Percentiles rank a stretch among this genome's conserved stretches.
Conservation (phyloP, 148 eudicot genomes). For the Rhododendron henanense region DNA sequence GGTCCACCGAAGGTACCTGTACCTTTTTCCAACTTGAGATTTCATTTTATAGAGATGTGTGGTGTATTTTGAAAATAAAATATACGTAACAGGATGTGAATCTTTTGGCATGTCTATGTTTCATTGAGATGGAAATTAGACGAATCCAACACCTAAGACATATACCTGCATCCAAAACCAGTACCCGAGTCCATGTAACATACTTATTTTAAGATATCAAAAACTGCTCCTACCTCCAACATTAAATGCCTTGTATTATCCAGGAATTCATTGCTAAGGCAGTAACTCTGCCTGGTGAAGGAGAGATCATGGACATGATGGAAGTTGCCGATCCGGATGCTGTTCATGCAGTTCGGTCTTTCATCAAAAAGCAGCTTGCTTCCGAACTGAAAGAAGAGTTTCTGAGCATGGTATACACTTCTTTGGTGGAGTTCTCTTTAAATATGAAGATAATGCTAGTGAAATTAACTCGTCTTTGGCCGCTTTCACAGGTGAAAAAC, state of each 20-base stretch:
- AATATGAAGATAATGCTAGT: conserved; percentile 1
- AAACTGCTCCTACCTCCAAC: background rate
- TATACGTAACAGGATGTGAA: background rate
- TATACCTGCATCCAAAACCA: background rate
- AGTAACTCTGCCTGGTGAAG: conserved; percentile 79
- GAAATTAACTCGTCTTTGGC: conserved; percentile 9
- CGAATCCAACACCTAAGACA: background rate
- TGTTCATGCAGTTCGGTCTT: conserved; percentile 81
- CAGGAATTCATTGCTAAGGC: conserved; percentile 94
- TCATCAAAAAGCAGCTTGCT: conserved; percentile 86
- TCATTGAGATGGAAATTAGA: background rate
- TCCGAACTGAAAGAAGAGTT: conserved; percentile 65
- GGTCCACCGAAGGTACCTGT: background rate
- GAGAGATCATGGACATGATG: conserved; percentile 99
- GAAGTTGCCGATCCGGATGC: conserved; percentile 98
- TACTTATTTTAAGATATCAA: background rate
- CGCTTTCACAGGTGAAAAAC: conserved; percentile 57
- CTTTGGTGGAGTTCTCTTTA: background rate
- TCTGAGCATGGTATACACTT: conserved; percentile 45
- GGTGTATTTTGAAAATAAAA: background rate
- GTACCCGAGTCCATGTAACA: background rate
- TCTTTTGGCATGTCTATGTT: background rate
- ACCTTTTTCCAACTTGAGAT: background rate
- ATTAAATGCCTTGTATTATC: background rate
- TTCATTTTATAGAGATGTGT: background rate